Conservation (phyloP, 2,329 filamentous ascomycete genomes). For the Dryadomyces sulphureus region DNA sequence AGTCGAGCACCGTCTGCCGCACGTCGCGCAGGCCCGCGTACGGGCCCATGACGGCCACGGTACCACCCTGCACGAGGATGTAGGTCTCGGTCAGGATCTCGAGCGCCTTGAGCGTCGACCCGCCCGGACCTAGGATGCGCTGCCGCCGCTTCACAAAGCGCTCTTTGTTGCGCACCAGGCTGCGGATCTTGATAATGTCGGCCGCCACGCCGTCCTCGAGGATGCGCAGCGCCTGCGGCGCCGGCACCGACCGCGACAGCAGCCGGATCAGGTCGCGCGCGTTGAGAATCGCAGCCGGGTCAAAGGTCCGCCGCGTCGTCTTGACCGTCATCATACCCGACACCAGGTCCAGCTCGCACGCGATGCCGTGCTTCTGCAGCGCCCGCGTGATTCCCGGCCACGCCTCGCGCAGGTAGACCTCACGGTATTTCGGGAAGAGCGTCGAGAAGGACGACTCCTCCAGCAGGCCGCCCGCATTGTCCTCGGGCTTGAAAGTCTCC, state of each 20-base stretch:
- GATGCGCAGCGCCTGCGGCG: slow-evolving; percentile 86
- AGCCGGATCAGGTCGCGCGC: slow-evolving; percentile 90
- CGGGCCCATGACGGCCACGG: slow-evolving; percentile 75
- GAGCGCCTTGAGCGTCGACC: slow-evolving; percentile 84
- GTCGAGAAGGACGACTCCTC: slow-evolving; percentile 85
- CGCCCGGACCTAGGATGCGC: slow-evolving; percentile 79
- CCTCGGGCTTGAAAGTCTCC: slow-evolving; percentile 69
- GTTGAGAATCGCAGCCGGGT: slow-evolving; percentile 85
- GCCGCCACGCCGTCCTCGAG: slow-evolving; percentile 66
- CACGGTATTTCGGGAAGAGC: slow-evolving; percentile 91
- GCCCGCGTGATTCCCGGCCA: slow-evolving; percentile 85
- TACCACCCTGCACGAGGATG: slow-evolving; percentile 92
- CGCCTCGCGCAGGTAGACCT: slow-evolving; percentile 80
- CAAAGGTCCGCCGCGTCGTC: slow-evolving; percentile 81
- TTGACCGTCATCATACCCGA: slow-evolving; percentile 96
- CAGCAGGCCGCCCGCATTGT: slow-evolving; percentile 81
- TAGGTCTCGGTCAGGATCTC: slow-evolving; percentile 86
- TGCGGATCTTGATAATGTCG: slow-evolving; percentile 93
- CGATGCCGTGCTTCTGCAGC: slow-evolving; percentile 76
- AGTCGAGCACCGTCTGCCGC: slow-evolving; percentile 78
- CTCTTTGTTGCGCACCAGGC: slow-evolving; percentile 82
- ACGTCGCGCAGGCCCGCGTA: slow-evolving; percentile 92
- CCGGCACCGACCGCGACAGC: slow-evolving; percentile 78
- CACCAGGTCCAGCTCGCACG: slow-evolving; percentile 83
- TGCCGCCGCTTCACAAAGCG: slow-evolving; percentile 91